Base-by-base conservation (phyloP, 1,139 yeast species). In the Blastobotrys persicus region DNA sequence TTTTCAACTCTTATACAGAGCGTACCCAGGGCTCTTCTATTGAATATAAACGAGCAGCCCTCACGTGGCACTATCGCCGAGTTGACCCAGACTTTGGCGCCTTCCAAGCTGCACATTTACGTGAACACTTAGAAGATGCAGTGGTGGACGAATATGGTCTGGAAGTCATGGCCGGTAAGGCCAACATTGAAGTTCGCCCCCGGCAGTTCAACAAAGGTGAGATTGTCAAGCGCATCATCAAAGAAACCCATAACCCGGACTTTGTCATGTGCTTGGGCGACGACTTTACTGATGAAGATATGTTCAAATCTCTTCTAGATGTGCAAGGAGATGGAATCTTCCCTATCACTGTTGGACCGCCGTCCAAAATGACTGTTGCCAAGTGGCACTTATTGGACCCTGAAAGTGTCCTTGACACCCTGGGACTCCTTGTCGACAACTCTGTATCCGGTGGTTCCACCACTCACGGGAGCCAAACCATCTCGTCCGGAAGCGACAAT, bases 101-200 rank as follows among this genome's bases (percentile, higher is more conserved):
- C 42, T 91, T 79, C 70, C 96, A 89, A 68, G 95, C 98, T 0
- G 74, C 78, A 26, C 80, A 83, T 63, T 78, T 95, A 60, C 78
- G 84, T 56, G 75, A 81, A 37, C 83, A 84, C 55, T 69, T 94
- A 51, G 74, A 77, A 52, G 72, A 70, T 13, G 77, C 83, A 1
- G 80, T 89, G 17, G 85, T 81, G 1, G 70, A 71, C 42, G 79
- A 80, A 40, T 87, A 81, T 61, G 96, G 88, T 52, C 87, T 92
- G 45, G 98, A 92, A 65, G 94, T 94, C n/a, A 91, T 94, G 97
- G 78, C 87, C 28, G 95, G 96, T 44, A 94, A 94, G 70, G 98
- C 98, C 44, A 94, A 94, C 64, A 79, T 94, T 47, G 99, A 94
- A 69, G 98, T 94, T 14, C 78, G 98, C 56, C 99, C 99, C 7